Evolutionary conservation across 116 monocot genomes (phyloP).

Genomic region (Papilionanthe hybrid): DNA sequence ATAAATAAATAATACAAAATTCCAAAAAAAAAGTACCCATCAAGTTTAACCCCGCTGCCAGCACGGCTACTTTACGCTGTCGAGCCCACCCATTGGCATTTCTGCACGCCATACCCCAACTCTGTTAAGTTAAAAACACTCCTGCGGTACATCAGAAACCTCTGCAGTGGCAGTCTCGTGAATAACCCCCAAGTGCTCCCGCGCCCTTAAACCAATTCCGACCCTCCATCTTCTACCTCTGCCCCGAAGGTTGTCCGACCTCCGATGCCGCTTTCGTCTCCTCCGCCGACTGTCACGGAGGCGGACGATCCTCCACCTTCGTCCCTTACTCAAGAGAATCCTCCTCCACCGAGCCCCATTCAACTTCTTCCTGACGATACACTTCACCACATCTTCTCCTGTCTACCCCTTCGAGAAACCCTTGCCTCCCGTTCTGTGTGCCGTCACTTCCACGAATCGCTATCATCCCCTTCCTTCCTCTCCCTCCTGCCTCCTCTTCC

Average conservation of each 20-base stretch:
- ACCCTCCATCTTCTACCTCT: background rate
- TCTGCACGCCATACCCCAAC: too few species aligned
- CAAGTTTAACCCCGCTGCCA: too few species aligned
- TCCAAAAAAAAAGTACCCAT: too few species aligned
- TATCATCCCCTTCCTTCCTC: slow-evolving; percentile 27
- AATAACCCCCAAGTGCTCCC: background rate
- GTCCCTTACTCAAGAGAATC: background rate
- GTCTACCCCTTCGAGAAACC: slow-evolving; percentile 18
- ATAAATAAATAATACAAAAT: too few species aligned
- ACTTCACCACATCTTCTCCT: slow-evolving; percentile 27
- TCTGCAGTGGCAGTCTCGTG: background rate
- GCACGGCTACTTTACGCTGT: background rate
- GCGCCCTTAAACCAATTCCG: background rate
- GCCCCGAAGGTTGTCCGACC: background rate
- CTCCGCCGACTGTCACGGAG: background rate
- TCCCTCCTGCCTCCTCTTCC: slow-evolving; percentile 29
- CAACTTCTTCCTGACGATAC: slow-evolving; percentile 33
- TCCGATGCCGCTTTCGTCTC: background rate
- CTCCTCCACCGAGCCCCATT: slow-evolving; percentile 13
- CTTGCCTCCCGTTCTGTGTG: slow-evolving; percentile 35
- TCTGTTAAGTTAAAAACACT: background rate
- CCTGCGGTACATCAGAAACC: background rate
- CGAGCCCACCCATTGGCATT: background rate
- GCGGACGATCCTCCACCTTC: background rate
- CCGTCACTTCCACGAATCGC: slow-evolving; percentile 31